These are phyloP conservation scores for Phytophthora pseudosyringae DNA, from an alignment of 352 stramenopile species.

Conservation along the genomic window DNA sequence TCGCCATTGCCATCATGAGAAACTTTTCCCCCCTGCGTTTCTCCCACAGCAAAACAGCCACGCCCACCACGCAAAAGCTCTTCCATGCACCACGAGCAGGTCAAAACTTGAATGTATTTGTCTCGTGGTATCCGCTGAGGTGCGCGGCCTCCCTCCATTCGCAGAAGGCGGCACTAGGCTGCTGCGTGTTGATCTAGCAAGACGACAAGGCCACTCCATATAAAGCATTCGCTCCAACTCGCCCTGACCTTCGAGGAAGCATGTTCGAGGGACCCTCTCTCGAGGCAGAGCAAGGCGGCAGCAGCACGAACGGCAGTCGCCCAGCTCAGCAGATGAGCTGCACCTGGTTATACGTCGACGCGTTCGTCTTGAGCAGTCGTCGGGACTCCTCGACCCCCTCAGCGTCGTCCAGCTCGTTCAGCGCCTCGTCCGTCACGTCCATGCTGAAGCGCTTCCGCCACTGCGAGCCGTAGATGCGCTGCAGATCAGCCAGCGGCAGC, in stretches of 20 bases:
- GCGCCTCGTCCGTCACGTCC: constrained; percentile 50
- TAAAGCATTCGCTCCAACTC: constrained; percentile 14
- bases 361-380: constrained; percentile 40
- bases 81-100: background rate
- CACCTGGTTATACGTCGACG: constrained; percentile 45
- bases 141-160: background rate
- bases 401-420: constrained; percentile 50
- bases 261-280: constrained; percentile 24
- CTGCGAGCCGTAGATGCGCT: constrained; percentile 36
- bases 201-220: constrained; percentile 12
- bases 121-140: constrained; percentile 4
- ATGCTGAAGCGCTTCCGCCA: constrained; percentile 60
- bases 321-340: constrained; percentile 57
- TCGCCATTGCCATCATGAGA: too few relatives aligned
- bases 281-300: constrained; percentile 17
- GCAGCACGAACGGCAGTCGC: constrained; percentile 1
- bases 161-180: background rate
- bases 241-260: constrained; percentile 23
- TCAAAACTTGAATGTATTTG: constrained; percentile 33
- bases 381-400: constrained; percentile 32
- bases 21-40: too few relatives aligned
- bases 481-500: constrained; percentile 40
- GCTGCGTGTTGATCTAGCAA: constrained; percentile 21
- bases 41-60: too few relatives aligned
- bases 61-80: too few relatives aligned